Evolutionary conservation across 2,329 filamentous ascomycete genomes (phyloP).

Genomic region (Cladobotryum protrusum): DNA sequence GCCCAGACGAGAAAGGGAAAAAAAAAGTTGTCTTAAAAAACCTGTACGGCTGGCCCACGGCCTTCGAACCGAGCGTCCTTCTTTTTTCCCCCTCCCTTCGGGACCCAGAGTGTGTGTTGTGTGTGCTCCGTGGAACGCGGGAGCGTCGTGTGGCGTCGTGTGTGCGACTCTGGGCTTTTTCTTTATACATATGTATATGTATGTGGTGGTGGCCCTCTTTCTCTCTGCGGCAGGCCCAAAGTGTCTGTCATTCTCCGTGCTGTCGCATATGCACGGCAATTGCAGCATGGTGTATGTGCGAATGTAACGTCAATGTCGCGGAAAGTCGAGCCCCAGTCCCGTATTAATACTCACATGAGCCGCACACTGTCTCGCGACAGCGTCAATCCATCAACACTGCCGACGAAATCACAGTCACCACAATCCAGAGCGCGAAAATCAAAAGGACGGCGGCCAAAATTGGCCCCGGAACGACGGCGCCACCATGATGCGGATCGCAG

Average conservation of each 20-base stretch:
- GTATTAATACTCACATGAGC: conserved; percentile 14
- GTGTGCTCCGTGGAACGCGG: neutral
- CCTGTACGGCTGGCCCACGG: conserved; percentile 3
- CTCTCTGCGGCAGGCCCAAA: conserved; percentile 11
- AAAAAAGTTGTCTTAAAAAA: neutral
- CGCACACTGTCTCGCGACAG: conserved; percentile 8
- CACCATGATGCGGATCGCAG: conserved; percentile 43
- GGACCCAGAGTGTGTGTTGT: conserved; percentile 6
- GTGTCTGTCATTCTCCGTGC: conserved; percentile 11
- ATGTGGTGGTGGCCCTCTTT: neutral
- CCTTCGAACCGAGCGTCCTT: neutral
- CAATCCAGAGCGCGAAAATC: conserved; percentile 7
- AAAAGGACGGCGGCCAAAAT: conserved; percentile 9
- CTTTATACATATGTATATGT: conserved; percentile 9
- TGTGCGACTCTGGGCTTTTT: conserved; percentile 5
- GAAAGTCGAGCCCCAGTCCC: conserved; percentile 13
- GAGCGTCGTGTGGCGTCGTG: conserved; percentile 9
- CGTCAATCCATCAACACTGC: conserved; percentile 6
- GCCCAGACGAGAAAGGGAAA: neutral
- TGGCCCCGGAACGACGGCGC: conserved; percentile 9
- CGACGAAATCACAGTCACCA: conserved; percentile 3
- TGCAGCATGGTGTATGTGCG: conserved; percentile 13
- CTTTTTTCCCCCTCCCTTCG: conserved; percentile 6
- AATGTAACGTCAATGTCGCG: conserved; percentile 22
- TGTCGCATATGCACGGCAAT: conserved; percentile 13